Conservation (phyloP, 371 early-diverging fungal genomes). For the Choanephora cucurbitarum region DNA sequence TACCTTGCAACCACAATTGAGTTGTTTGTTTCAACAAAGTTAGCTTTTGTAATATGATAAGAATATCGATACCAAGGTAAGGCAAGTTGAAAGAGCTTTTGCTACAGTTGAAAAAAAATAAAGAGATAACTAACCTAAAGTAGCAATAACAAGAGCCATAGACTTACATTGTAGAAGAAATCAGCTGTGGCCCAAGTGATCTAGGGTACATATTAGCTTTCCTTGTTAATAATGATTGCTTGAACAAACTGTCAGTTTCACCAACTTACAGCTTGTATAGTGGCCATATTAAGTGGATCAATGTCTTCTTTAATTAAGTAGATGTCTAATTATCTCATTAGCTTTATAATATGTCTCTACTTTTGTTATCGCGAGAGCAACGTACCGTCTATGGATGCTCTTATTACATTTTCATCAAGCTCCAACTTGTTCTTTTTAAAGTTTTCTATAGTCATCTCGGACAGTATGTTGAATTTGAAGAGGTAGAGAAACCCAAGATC, state of each 20-base stretch:
- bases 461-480: conserved; percentile 14
- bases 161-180: conserved; percentile 8
- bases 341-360: too few relatives aligned
- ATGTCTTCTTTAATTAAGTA: conserved; percentile 15
- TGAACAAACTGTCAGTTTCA: not conserved
- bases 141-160: not conserved
- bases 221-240: not conserved
- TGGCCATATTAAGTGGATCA: not conserved
- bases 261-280: conserved; percentile 16
- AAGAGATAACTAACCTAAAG: not conserved
- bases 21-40: not conserved
- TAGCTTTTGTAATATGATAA: not conserved
- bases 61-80: conserved; percentile 10
- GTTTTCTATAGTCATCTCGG: conserved; percentile 8
- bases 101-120: conserved; percentile 1
- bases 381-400: conserved; percentile 16
- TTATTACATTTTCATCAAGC: not conserved
- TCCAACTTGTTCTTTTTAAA: not conserved
- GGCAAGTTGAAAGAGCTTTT: not conserved
- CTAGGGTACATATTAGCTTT: too few relatives aligned
- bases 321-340: conserved; percentile 9
- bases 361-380: not conserved
- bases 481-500: conserved; percentile 5
- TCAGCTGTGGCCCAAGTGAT: conserved; percentile 21
- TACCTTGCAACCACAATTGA: conserved; percentile 4